phyloP scores from a whole-genome alignment of 1,284 basidiomycete species.

The Lentinula novae-zelandiae region DNA sequence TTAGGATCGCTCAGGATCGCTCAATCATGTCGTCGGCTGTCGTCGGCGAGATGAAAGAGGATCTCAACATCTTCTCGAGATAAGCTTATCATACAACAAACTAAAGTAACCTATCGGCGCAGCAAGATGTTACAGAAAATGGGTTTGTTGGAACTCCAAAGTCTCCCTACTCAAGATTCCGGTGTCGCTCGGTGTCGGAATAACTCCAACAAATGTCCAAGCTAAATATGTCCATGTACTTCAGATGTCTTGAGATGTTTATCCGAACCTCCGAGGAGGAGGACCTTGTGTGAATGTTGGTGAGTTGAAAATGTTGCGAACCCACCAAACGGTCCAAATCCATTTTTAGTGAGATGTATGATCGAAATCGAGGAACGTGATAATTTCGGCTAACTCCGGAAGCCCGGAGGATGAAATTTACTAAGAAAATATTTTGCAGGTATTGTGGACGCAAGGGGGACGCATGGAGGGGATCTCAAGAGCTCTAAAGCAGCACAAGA shows the following conservation, averaged over 20 bases:
- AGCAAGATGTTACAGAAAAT: not conserved
- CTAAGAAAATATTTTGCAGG: not conserved
- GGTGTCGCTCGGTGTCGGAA: too few species aligned
- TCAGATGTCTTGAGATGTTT: too few species aligned
- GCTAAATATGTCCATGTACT: too few species aligned
- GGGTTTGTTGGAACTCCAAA: too few species aligned
- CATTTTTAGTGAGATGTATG: not conserved
- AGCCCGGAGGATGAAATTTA: too few species aligned
- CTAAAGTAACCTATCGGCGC: not conserved
- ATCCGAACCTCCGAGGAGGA: too few species aligned
- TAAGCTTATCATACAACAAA: not conserved
- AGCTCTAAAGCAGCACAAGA: not conserved
- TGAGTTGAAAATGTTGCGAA: not conserved
- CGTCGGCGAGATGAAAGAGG: not conserved
- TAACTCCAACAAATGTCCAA: too few species aligned
- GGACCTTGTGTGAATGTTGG: too few species aligned
- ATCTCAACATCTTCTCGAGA: not conserved
- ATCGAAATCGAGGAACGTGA: not conserved
- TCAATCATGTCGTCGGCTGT: not conserved
- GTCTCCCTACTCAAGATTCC: too few species aligned
- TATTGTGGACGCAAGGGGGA: not conserved
- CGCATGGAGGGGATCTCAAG: not conserved
- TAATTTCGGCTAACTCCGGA: not conserved
- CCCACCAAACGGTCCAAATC: not conserved
- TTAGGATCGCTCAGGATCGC: not conserved